These are phyloP conservation scores for Pholiota molesta DNA, from an alignment of 768 basidiomycete genomes.

Conservation along the genomic window DNA sequence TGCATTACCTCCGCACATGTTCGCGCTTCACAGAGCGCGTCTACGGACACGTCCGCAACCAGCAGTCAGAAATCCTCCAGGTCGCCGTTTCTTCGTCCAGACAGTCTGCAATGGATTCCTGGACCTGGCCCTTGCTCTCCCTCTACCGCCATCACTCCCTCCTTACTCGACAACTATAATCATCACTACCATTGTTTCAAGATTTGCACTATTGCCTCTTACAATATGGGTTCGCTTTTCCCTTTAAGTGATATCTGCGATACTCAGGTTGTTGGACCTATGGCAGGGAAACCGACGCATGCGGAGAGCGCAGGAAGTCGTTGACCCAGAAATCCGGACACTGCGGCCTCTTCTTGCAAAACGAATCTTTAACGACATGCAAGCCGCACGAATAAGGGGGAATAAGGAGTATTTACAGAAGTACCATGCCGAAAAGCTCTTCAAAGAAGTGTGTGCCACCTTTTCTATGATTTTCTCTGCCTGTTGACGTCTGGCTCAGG, in stretches of 20 bases:
- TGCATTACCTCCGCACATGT: constrained; percentile 26
- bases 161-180: constrained; percentile 79
- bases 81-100: constrained; percentile 41
- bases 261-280: constrained; percentile 17
- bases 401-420: constrained; percentile 53
- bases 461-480: not conserved
- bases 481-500: constrained; percentile 33
- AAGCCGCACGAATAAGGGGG: constrained; percentile 52
- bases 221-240: constrained; percentile 70
- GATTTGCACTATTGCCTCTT: constrained; percentile 67
- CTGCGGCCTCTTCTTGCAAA: constrained; percentile 47
- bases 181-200: constrained; percentile 60
- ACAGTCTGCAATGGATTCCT: constrained; percentile 66
- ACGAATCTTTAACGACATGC: constrained; percentile 55
- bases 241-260: constrained; percentile 1
- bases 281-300: constrained; percentile 62
- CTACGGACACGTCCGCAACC: constrained; percentile 26
- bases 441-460: constrained; percentile 46
- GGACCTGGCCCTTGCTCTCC: constrained; percentile 76
- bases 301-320: constrained; percentile 61
- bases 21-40: constrained; percentile 34
- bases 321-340: constrained; percentile 57
- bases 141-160: constrained; percentile 67
- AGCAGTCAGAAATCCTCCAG: constrained; percentile 13
- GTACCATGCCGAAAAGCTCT: constrained; percentile 49